These are phyloP conservation scores for Penicillium digitatum DNA, from an alignment of 2,329 filamentous ascomycete species.

Conservation along the genomic window DNA sequence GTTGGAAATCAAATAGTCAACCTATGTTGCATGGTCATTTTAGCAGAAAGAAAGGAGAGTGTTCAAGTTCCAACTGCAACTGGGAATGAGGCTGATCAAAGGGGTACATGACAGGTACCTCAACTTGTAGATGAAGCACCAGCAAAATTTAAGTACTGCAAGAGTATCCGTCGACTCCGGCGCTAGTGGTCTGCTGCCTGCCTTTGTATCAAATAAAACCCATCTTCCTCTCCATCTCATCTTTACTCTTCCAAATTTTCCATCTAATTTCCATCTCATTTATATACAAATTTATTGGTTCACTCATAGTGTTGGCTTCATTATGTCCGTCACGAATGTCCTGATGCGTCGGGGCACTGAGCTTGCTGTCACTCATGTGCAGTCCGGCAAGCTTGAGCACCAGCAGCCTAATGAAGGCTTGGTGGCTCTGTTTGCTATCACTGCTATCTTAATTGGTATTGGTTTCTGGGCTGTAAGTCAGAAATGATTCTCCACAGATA, in stretches of 20 bases:
- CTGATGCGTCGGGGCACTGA: slow-evolving; percentile 39
- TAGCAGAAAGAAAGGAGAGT: background rate
- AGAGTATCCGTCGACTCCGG: slow-evolving; percentile 1
- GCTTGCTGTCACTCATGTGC: slow-evolving; percentile 25
- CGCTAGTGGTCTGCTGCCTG: slow-evolving; percentile 11
- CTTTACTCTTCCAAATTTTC: background rate
- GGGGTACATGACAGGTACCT: background rate
- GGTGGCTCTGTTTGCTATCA: slow-evolving; percentile 29
- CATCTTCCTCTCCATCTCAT: slow-evolving; percentile 1
- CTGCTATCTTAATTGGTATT: slow-evolving; percentile 22
- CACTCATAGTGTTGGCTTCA: background rate
- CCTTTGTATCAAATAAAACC: slow-evolving; percentile 7
- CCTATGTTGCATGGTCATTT: background rate
- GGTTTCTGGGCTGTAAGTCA: slow-evolving; percentile 30
- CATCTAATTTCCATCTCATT: background rate
- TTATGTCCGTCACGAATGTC: slow-evolving; percentile 29
- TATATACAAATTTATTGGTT: background rate
- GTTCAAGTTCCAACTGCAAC: background rate
- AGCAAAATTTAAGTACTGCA: background rate
- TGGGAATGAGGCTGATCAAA: background rate
- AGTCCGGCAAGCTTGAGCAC: slow-evolving; percentile 21
- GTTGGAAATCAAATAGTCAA: background rate
- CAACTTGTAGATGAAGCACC: background rate
- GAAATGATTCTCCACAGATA: background rate
- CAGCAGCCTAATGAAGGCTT: slow-evolving; percentile 23